Conservation (phyloP, 2,329 filamentous ascomycete genomes). For the Ascochyta rabiei region DNA sequence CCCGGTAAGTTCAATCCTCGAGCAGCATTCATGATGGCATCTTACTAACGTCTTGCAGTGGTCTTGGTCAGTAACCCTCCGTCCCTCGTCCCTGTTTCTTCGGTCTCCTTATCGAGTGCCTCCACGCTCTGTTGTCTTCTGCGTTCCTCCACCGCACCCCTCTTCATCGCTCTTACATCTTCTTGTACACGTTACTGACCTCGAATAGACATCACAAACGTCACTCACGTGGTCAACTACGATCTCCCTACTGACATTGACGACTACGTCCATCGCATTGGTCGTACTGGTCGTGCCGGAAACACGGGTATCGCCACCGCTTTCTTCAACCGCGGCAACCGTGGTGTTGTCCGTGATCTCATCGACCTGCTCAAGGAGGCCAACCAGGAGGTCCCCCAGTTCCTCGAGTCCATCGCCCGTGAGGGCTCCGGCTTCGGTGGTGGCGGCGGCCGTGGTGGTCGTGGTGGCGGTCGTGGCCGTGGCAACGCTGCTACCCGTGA, state of each 20-base stretch:
- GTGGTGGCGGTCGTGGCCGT: slow-evolving; percentile 73
- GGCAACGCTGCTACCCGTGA: slow-evolving; percentile 78
- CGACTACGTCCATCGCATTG: slow-evolving; percentile 98
- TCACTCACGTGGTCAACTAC: slow-evolving; percentile 98
- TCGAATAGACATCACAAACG: slow-evolving; percentile 93
- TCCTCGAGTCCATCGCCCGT: slow-evolving; percentile 96
- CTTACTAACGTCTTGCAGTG: not conserved
- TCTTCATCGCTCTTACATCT: no score
- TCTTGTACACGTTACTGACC: no score
- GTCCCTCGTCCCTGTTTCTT: not conserved
- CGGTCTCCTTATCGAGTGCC: not conserved
- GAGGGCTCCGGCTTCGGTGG: slow-evolving; percentile 85
- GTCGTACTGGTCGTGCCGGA: slow-evolving; percentile 98
- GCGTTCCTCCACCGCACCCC: not conserved
- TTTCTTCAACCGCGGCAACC: slow-evolving; percentile 99
- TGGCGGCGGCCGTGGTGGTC: slow-evolving; percentile 68
- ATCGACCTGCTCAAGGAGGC: slow-evolving; percentile 98
- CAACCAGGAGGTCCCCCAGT: slow-evolving; percentile 92
- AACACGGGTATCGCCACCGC: slow-evolving; percentile 98
- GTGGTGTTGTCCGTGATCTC: slow-evolving; percentile 94
- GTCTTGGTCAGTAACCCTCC: slow-evolving; percentile 4
- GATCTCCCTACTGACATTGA: slow-evolving; percentile 99
- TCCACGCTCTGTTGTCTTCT: not conserved
- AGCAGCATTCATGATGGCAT: no score
- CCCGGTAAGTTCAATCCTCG: slow-evolving; percentile 52